Evolutionary conservation across 805 yeast species (phyloP), one percentile per base, ranked within the genome.

Genomic region (Clavispora asparagi): DNA sequence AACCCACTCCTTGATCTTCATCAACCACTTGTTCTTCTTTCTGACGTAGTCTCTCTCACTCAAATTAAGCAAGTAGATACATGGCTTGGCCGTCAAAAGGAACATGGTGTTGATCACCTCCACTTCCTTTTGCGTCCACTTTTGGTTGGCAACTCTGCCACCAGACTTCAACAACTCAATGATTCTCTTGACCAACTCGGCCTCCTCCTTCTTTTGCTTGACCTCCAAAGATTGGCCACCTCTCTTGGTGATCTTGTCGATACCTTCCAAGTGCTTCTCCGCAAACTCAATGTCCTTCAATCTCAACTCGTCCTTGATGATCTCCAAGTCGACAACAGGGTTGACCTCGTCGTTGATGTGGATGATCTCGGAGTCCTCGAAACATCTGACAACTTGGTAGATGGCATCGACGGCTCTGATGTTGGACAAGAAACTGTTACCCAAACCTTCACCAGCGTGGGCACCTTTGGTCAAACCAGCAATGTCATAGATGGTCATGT

Each of bases 281-380:
- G 91, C 85, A 63, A 94, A 94, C 73, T 94, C 99, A 58, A 94
- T 90, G 71, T 94, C 99, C 75, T 94, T 94, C 65, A 92, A 78
- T 73, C 97, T 85, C 70, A 94, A 81, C 76, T 94, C 99, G 54
- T 86, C 87, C 56, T 79, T 77, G 64, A 94, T 88, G 65, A 94
- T 92, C 55, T 87, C 94, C 71, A 94, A 80, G 72, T 94, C 99
- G 65, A 96, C 87, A 43, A 81, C 83, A 53, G 99, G 99, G 71
- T 94, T 83, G 52, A 94, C 57, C 48, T 70, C 67, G 60, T 91
- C 97, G 73, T 90, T 96, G 60, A 94, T 87, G 72, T 94, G 99
- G 59, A 91, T 90, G 61, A 94, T 94, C 65, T 94, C 99, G 33
- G 97, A 95, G 69, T 94, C 99, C 64, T 90, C 96, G 62, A 94